Conservation (phyloP, 176 grass and related monocot genomes). For the Eremochloa ophiuroides region DNA sequence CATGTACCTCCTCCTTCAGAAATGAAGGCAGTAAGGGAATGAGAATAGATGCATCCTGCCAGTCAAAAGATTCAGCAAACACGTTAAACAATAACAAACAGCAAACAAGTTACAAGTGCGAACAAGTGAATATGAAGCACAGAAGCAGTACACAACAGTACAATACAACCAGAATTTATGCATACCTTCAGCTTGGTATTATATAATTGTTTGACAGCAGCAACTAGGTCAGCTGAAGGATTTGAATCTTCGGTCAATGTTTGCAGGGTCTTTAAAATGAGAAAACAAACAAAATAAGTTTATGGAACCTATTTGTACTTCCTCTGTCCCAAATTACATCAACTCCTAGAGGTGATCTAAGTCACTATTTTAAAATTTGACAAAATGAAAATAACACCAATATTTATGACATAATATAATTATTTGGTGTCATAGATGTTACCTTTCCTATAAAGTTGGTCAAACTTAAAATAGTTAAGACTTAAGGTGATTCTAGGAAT, state of each 20-base stretch:
- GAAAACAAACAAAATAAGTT: slow-evolving; percentile 17
- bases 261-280: slow-evolving; percentile 72
- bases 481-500: not conserved
- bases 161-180: slow-evolving; percentile 14
- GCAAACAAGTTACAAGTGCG: not conserved
- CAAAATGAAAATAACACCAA: not conserved
- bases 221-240: slow-evolving; percentile 76
- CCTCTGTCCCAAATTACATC: not conserved
- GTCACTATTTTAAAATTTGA: not conserved
- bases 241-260: slow-evolving; percentile 83
- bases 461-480: not conserved
- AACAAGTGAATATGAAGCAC: not conserved
- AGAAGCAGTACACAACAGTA: not conserved
- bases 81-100: not conserved
- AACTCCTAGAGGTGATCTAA: not conserved
- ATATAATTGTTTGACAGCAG: slow-evolving; percentile 88
- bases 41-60: slow-evolving; percentile 89
- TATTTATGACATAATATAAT: not conserved
- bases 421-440: too few relatives aligned
- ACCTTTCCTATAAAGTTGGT: too few relatives aligned
- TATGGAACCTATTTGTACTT: slow-evolving; percentile 11
- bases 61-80: slow-evolving; percentile 24
- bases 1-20: slow-evolving; percentile 90
- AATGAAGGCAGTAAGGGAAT: slow-evolving; percentile 94
- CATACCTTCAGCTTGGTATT: slow-evolving; percentile 87